Base-by-base conservation (phyloP, 768 basidiomycete species). In the Podaxis rugospora region DNA sequence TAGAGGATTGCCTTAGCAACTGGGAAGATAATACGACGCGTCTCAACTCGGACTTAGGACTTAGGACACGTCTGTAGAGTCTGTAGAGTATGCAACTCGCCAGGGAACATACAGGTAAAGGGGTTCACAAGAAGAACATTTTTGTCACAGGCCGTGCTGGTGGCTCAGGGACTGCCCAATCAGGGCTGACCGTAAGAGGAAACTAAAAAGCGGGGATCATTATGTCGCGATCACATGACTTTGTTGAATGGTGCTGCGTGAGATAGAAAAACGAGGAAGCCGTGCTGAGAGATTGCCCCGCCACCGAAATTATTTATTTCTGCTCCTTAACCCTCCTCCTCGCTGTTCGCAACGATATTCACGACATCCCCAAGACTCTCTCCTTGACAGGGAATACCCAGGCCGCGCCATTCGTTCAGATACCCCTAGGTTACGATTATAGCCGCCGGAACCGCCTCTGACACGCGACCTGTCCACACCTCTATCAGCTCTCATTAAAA, bases 191-290 rank as follows among this genome's bases (percentile, higher is more conserved):
- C 9, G 14, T 18, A 39, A 54, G 18, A 54, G 52, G 52, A 18
- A 39, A 21, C 18, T 9, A 51, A 36, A 40, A n/a, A 28, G 49
- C 57, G 50, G 57, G 50, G 57, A 59, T 51, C 57, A 59, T 16
- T 28, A 51, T 62, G 66, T 71, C 77, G 69, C 78, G 78, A 56
- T 73, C 79, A 79, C 72, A 71, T 80, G 79, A 75, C 55, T 25
- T 71, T 78, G 78, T 80, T 80, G 79, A 79, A 73, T 64, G 62
- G 21, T 18, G 14, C 42, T 42, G 69, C 74, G 74, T 71, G 75
- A 72, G 75, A 76, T 72, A 71, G 69, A 71, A 75, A 75, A 73
- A 69, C 62, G 61, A 72, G 62, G 14, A 64, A 65, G 62, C 23
- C 53, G 44, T 2, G 42, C 51, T 36, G 46, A 47, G 28, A 36